Evolutionary conservation across 2,329 filamentous ascomycete genomes (phyloP), one percentile per base, ranked within the genome.

Genomic region (Davidsoniella virescens): DNA sequence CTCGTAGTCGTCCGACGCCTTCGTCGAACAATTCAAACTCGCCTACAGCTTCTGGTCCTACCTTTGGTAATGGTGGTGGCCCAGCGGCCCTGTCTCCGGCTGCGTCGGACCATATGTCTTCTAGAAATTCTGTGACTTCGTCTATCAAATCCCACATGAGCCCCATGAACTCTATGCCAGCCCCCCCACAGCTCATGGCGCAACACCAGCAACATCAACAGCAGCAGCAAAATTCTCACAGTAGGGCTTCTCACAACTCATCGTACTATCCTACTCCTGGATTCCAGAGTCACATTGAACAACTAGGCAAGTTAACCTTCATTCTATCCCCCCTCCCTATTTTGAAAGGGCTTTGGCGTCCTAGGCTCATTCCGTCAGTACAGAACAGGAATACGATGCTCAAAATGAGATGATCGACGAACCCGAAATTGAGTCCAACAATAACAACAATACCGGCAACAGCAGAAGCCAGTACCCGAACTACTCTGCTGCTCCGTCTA

Each of bases 311-410:
- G 87, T 72, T 74, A 61, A 65, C 74, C 72, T 70, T 60, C 6
- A 46, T 26, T 84, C 87, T 72, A 47, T 73, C 62, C 65, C 73
- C 72, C 70, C 29, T 59, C 6, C 18, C 41, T 41, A 23, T 23
- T 65, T 60, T 59, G 61, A 72, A 72, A 70, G 72, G 75, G 68
- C 71, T 76, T 63, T 78, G 73, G 74, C 44, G 72, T 79, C 72
- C 73, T 78, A 79, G 72, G 69, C 73, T 82, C 70, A 84, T 75
- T 72, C 63, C 67, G 65, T 78, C 67, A 70, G 61, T 73, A 71
- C 70, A 95, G 90, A 96, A 70, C 87, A 94, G 74, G 90, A 96
- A 71, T 96, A 95, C 68, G 88, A 95, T 64, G 83, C 86, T 50
- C 84, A 87, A 67, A 78, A 77, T 64, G 87, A 90, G 60, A 84